Percentiles rank a stretch among this genome's conserved stretches.
phyloP scores from a whole-genome alignment of 495 filamentous ascomycete species.

The Aspergillus panamensis region DNA sequence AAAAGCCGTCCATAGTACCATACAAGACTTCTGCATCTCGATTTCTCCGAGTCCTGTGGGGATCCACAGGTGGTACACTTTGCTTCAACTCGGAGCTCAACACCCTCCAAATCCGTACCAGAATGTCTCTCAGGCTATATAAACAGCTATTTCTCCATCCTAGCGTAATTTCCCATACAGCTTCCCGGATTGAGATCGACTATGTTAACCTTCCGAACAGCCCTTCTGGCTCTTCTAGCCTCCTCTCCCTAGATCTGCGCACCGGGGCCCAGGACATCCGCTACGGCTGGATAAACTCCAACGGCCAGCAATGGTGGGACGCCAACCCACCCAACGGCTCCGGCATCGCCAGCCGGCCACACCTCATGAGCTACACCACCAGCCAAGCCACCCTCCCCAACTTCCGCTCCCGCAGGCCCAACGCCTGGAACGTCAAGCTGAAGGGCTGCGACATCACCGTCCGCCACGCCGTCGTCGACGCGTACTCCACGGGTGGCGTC shows the following conservation, averaged over 20 bases:
- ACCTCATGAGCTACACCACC: slow-evolving; percentile 39
- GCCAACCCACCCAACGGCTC: slow-evolving; percentile 36
- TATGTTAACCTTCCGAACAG: slow-evolving; percentile 4
- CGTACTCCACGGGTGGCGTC: slow-evolving; percentile 37
- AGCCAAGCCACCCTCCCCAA: slow-evolving; percentile 32
- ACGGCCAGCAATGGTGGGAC: slow-evolving; percentile 47
- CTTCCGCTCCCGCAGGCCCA: slow-evolving; percentile 33
- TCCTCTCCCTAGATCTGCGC: background rate
- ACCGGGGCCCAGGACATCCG: slow-evolving; percentile 30
- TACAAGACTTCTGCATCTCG: background rate
- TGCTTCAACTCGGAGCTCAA: background rate
- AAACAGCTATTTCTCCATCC: background rate
- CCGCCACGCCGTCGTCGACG: slow-evolving; percentile 39
- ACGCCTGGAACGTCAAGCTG: slow-evolving; percentile 36
- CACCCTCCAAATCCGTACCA: background rate
- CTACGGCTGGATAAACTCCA: slow-evolving; percentile 44
- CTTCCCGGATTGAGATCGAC: background rate
- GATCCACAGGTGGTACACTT: background rate
- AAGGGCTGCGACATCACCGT: slow-evolving; percentile 36
- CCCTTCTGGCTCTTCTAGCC: slow-evolving; percentile 5
- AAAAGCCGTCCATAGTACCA: background rate
- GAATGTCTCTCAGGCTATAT: background rate
- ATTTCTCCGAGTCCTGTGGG: background rate
- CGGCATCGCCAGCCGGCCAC: slow-evolving; percentile 34
- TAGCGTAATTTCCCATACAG: too few relatives aligned